These are phyloP conservation scores for Venturia carpophila DNA, from an alignment of 2,329 filamentous ascomycete species.

Conservation along the genomic window DNA sequence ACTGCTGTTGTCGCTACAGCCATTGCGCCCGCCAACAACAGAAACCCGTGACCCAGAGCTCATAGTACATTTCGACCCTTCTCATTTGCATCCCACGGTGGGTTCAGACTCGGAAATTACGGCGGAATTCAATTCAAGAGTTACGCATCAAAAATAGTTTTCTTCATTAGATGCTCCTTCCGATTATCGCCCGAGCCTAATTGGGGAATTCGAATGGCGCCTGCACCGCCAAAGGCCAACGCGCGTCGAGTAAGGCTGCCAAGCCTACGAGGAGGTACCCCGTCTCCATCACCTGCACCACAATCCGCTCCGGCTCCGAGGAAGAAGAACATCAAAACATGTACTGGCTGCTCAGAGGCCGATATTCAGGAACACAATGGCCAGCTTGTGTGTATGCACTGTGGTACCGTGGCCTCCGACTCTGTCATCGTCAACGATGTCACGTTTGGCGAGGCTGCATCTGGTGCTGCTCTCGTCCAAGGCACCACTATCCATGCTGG, in stretches of 20 bases:
- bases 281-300: conserved; percentile 10
- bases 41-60: background rate
- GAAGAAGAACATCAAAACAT: conserved; percentile 7
- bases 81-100: background rate
- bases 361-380: conserved; percentile 14
- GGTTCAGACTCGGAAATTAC: background rate
- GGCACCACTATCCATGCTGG: conserved; percentile 81
- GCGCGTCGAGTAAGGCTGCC: conserved; percentile 12
- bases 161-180: background rate
- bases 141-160: too few relatives aligned
- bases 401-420: conserved; percentile 76
- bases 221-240: conserved; percentile 3
- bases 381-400: conserved; percentile 60
- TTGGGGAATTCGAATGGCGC: background rate
- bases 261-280: conserved; percentile 10
- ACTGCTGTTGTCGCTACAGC: background rate
- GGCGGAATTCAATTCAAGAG: background rate
- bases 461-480: conserved; percentile 81
- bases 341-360: conserved; percentile 1
- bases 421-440: conserved; percentile 88
- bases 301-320: background rate
- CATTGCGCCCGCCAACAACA: background rate
- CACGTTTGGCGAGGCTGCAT: conserved; percentile 78
- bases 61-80: background rate
- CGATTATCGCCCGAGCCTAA: background rate